phyloP scores from a whole-genome alignment of 345 rosid genomes.

The Barbarea vulgaris region DNA sequence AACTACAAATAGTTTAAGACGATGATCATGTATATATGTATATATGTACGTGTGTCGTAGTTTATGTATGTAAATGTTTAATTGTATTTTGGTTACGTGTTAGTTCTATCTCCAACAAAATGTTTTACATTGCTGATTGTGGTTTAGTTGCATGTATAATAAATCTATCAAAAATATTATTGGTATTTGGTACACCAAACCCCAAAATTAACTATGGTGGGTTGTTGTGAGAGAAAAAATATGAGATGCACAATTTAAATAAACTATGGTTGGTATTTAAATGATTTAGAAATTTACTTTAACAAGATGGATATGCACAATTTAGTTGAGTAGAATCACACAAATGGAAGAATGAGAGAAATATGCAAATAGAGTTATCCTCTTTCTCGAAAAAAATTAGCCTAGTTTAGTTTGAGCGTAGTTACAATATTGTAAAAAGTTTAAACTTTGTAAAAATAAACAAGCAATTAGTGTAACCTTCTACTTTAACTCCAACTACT shows the following conservation, averaged over 20 bases:
- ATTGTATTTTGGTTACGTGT: neutral
- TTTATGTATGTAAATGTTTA: neutral
- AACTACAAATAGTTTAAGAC: no score
- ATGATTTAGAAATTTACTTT: neutral
- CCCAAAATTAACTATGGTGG: neutral
- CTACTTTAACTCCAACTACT: neutral
- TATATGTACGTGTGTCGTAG: neutral
- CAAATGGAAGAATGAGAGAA: neutral
- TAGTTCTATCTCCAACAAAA: no score
- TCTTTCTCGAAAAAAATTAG: neutral
- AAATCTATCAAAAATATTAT: neutral
- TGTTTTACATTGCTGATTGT: neutral
- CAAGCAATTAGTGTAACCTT: neutral
- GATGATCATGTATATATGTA: no score
- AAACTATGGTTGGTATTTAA: neutral
- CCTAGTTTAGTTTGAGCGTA: neutral
- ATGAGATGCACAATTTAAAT: neutral
- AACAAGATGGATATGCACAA: neutral
- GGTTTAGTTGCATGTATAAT: neutral
- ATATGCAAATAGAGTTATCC: neutral
- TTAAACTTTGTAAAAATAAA: neutral
- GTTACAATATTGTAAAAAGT: neutral
- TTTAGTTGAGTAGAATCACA: neutral
- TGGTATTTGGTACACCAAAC: conserved; percentile 7
- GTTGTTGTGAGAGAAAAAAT: neutral